A percentile compares a stretch with the other conserved stretches of the same genome.
These are phyloP conservation scores for Raffaelea albimanens DNA, from an alignment of 2,329 filamentous ascomycete genomes.

Conservation along the genomic window DNA sequence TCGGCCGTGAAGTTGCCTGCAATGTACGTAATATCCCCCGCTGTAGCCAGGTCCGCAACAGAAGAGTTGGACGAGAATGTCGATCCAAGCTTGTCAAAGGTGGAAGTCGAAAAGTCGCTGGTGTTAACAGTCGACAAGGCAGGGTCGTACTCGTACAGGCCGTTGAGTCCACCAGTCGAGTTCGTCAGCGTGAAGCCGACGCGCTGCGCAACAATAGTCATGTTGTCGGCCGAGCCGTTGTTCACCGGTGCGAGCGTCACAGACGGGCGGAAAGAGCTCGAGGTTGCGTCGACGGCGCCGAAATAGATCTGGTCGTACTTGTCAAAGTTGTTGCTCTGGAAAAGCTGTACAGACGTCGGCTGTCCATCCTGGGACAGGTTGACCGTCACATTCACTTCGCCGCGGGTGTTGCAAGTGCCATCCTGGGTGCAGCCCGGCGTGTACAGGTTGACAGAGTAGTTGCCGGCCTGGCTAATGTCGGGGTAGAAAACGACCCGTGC, in stretches of 20 bases:
- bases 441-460: conserved; percentile 85
- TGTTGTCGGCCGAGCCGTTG: conserved; percentile 48
- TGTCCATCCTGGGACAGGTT: conserved; percentile 26
- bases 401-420: conserved; percentile 63
- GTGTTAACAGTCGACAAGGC: conserved; percentile 45
- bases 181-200: conserved; percentile 68
- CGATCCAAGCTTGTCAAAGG: conserved; percentile 67
- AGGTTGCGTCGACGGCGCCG: conserved; percentile 70
- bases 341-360: conserved; percentile 50
- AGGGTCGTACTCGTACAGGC: conserved; percentile 82
- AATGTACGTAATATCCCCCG: conserved; percentile 59
- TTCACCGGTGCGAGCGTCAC: conserved; percentile 66
- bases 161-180: conserved; percentile 68
- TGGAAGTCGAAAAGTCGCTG: conserved; percentile 58
- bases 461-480: conserved; percentile 78
- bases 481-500: conserved; percentile 71
- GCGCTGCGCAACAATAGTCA: conserved; percentile 82
- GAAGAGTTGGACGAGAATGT: conserved; percentile 58
- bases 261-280: conserved; percentile 63
- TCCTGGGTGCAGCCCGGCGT: conserved; percentile 86
- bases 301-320: conserved; percentile 93
- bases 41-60: conserved; percentile 58
- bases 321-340: conserved; percentile 90
- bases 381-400: conserved; percentile 65
- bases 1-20: conserved; percentile 75